Evolutionary conservation across 1,284 basidiomycete genomes (phyloP), one percentile per base, ranked within the genome.

Genomic region (Thelephora terrestris): DNA sequence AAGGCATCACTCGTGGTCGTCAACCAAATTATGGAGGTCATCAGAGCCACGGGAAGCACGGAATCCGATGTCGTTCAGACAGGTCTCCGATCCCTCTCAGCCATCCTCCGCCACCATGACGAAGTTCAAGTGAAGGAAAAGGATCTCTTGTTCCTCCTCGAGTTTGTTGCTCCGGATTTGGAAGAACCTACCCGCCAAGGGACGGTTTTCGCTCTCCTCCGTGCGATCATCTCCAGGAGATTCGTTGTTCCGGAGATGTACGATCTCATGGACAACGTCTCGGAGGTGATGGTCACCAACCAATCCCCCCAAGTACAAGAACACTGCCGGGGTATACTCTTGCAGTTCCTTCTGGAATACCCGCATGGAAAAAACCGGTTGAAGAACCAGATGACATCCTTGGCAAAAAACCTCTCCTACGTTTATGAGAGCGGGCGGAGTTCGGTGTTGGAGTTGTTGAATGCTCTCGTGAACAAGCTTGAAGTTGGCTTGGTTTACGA

Each of bases 181-280:
- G 94, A 99, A 64, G 96, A 99, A 48, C 83, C 88, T 1, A 73
- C 73, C n/a, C 82, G 91, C 6, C 96, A 99, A 65, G 76, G 76
- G 2, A 77, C 90, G 12, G 84, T 94, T 12, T 99, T 99, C 64
- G 74, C 86, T 0, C 78, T 99, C 56, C 78, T 99, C 16, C 83
- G 92, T n/a, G 88, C 93, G 9, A 91, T 99, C 56, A 84, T 99
- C 17, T 73, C 85, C 4, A 82, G 94, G 27, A 89, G 88, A 58
- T 90, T 99, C 53, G 85, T 98, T 39, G 91, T 96, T 1, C 90
- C 91, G 1, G 96, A 99, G 65, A 85, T 99, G 46, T 99, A 99
- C 71, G 94, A 99, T 63, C 70, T 96, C 37, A 98, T 99, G 94
- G 90, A 92, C 54, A 85, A 85, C 54, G 84, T 99, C n/a, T 84